phyloP scores from a whole-genome alignment of 495 filamentous ascomycete genomes.

The Baudoinia panamericana region DNA sequence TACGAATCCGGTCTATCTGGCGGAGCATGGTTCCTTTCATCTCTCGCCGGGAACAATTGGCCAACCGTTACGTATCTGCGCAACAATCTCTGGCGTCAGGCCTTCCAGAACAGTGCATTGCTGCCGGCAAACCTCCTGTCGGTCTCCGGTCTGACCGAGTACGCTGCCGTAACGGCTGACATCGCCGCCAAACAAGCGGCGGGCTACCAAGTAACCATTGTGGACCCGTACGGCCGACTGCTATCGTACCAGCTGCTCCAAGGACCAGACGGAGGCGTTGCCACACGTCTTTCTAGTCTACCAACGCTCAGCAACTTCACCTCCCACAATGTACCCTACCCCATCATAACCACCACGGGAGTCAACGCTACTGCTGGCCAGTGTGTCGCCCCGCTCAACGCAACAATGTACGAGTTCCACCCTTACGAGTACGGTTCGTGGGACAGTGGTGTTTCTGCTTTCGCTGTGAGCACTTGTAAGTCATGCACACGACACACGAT shows the following conservation, averaged over 20 bases:
- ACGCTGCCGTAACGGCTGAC: constrained; percentile 24
- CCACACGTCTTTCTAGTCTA: constrained; percentile 27
- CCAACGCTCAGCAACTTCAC: constrained; percentile 29
- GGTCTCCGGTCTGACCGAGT: constrained; percentile 17
- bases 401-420: constrained; percentile 34
- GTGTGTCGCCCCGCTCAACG: constrained; percentile 28
- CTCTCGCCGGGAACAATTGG: constrained; percentile 34
- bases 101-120: constrained; percentile 27
- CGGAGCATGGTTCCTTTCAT: constrained; percentile 35
- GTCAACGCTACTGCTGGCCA: constrained; percentile 26
- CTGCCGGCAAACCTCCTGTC: constrained; percentile 21
- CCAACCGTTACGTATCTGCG: constrained; percentile 31
- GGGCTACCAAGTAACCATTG: constrained; percentile 32
- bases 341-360: constrained; percentile 33
- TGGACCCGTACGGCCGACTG: constrained; percentile 34
- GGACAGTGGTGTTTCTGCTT: constrained; percentile 32
- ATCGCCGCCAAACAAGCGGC: constrained; percentile 31
- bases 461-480: too few species aligned
- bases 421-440: constrained; percentile 39
- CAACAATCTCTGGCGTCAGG: constrained; percentile 29
- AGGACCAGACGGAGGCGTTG: constrained; percentile 30
- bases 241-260: constrained; percentile 32
- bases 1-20: constrained; percentile 37
- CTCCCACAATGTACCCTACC: constrained; percentile 30
- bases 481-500: too few species aligned